Evolutionary conservation across 176 grass and related monocot genomes (phyloP).

Genomic region (Oryza meridionalis): DNA sequence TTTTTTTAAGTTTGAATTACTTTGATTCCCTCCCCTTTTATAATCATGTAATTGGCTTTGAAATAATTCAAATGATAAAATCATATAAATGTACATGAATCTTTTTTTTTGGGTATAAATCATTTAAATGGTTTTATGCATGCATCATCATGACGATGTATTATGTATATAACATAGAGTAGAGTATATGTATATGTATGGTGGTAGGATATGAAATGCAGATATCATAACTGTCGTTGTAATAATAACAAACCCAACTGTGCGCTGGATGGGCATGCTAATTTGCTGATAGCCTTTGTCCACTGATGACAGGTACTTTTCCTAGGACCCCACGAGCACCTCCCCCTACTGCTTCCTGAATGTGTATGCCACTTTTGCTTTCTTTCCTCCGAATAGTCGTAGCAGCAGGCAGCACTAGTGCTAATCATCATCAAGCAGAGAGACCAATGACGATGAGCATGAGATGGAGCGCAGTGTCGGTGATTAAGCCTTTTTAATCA

Average conservation of each 20-base stretch:
- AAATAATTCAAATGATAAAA: too few relatives aligned
- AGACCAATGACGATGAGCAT: not conserved
- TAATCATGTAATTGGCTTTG: too few relatives aligned
- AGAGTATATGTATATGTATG: not conserved
- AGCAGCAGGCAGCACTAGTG: not conserved
- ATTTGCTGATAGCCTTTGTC: not conserved
- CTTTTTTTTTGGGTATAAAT: too few relatives aligned
- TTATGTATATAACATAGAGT: too few relatives aligned
- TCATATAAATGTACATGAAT: too few relatives aligned
- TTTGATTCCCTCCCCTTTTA: too few relatives aligned
- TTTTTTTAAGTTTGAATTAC: too few relatives aligned
- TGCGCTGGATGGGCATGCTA: not conserved
- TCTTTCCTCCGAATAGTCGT: not conserved
- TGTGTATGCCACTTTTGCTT: not conserved
- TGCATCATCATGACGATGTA: not conserved
- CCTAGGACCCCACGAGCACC: not conserved
- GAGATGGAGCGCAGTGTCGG: slow-evolving; percentile 24
- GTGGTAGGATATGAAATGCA: not conserved
- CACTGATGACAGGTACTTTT: not conserved
- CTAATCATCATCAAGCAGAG: not conserved
- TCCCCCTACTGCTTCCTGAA: too few relatives aligned
- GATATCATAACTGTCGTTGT: not conserved
- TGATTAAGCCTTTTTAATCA: not conserved
- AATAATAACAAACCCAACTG: not conserved
- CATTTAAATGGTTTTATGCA: not conserved